Base-by-base conservation (phyloP, 331 rosid genomes). In the Ulmus americana region DNA sequence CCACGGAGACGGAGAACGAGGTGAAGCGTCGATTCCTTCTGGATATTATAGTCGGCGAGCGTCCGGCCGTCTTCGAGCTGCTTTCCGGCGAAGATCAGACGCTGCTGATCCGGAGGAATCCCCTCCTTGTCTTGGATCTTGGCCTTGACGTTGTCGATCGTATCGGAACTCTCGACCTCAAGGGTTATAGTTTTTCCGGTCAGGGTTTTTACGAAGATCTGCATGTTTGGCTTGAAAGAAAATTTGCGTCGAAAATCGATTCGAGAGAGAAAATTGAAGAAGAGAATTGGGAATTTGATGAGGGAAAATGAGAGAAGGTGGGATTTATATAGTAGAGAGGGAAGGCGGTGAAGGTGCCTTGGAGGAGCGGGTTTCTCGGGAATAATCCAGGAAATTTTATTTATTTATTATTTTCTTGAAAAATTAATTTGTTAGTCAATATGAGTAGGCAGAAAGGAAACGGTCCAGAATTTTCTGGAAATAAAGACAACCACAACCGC, bases 181-280 rank as follows among this genome's bases (percentile, higher is more conserved):
- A 55, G 61, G 35, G 61, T 55, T 3, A 55, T 55, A 7, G 61
- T 55, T 41, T 55, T 55, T 5, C 61, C 61, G 42, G 61, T 55
- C 5, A 55, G 61, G 61, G 61, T 55, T 22, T 55, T 64, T 12
- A 64, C 59, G 46, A 64, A 64, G 56, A 67, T 45, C 64, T 69
- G 73, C 73, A 69, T 69, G 16, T 14, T 47, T 28, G 35, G 35
- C 4, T 28, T 13, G 6, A 15, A 0, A 13, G 14, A 7, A 7
- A 59, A 42, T 11, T 22, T 7, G 18, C 10, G 5, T 28, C 3
- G 12, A 18, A 46, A 15, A 28, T 5, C 8, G 9, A 46, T 3
- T 8, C 6, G 3, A 13, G 9, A 6, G 11, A 50, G 48, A 64
- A 0, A 28, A 2, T 28, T 3, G 35, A 28, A 3, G 7, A 10